phyloP scores from a whole-genome alignment of 768 basidiomycete species.

The Kwoniella mangroviensis region DNA sequence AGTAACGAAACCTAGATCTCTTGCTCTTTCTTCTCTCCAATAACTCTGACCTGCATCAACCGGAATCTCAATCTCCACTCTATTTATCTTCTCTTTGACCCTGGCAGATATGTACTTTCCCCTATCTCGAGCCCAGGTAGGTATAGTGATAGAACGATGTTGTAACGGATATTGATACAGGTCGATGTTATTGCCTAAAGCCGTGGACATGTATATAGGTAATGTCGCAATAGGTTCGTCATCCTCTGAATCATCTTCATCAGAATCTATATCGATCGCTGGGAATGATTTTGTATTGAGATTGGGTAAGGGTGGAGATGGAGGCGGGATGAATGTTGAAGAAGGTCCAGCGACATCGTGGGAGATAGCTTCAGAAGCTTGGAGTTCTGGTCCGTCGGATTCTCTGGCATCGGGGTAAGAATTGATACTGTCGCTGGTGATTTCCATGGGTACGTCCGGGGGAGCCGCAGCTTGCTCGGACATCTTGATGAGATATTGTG shows the following conservation, averaged over 20 bases:
- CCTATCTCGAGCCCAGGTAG: slow-evolving; percentile 43
- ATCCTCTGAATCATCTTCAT: slow-evolving; percentile 29
- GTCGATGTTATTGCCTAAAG: slow-evolving; percentile 46
- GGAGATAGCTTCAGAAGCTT: slow-evolving; percentile 7
- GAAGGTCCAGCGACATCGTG: slow-evolving; percentile 44
- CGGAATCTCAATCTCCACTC: slow-evolving; percentile 58
- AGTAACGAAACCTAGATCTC: slow-evolving; percentile 48
- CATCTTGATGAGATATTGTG: slow-evolving; percentile 3
- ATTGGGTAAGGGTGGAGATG: slow-evolving; percentile 43
- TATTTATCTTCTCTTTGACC: slow-evolving; percentile 49
- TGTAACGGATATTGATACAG: slow-evolving; percentile 58
- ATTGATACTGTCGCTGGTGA: slow-evolving; percentile 32
- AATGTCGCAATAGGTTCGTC: slow-evolving; percentile 49
- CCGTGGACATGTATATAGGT: slow-evolving; percentile 56
- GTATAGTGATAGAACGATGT: slow-evolving; percentile 37
- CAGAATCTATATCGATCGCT: slow-evolving; percentile 12
- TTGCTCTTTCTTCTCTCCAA: slow-evolving; percentile 56
- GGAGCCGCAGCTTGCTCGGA: slow-evolving; percentile 19
- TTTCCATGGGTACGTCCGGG: slow-evolving; percentile 22
- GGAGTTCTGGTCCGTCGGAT: slow-evolving; percentile 16
- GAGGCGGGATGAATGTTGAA: slow-evolving; percentile 38
- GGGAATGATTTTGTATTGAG: slow-evolving; percentile 22
- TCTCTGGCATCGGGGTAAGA: slow-evolving; percentile 31
- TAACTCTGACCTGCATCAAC: slow-evolving; percentile 50
- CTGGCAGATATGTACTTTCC: slow-evolving; percentile 50